Base-by-base conservation (phyloP, 2,329 filamentous ascomycete species). In the Colletotrichum sojae region DNA sequence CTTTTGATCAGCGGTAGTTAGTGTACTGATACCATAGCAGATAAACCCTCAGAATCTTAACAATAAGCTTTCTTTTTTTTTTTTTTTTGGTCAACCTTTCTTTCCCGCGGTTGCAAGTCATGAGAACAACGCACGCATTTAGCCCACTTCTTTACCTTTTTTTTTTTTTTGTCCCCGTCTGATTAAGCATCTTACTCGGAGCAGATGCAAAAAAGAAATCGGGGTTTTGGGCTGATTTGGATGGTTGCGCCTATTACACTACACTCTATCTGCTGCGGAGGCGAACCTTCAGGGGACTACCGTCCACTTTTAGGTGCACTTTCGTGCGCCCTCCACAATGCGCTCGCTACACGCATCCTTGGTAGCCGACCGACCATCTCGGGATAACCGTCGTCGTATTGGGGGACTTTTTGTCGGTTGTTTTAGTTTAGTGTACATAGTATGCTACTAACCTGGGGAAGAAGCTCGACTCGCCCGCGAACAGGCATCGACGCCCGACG, bases 151-250 rank as follows among this genome's bases (percentile, higher is more conserved):
- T 61, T 54, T 36, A 8, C 31, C 9, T 31, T 31, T 31, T 9
- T 3, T 10, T 31, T 36, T 36, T 9, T 36, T n/a, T 9, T 49
- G n/a, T 18, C 46, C 46, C 61, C 49, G 54, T 68, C 65, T 39
- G 65, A 65, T 65, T 59, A 68, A 65, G 61, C 54, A 65, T 59
- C 61, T 59, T 59, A 51, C 40, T 59, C 39, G 48, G 54, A 61
- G 65, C 65, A 54, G 61, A 58, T 18, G 46, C 36, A 52, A 27
- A 53, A 53, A 18, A 27, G 20, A 63, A 36, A 8, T 52, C 43
- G 59, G 43, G 52, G 15, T 39, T 49, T 39, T 49, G 39, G 39
- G 49, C 27, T 49, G 54, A 36, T 36, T 36, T 36, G 8, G 31
- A 65, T 27, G 45, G 54, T 25, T 25, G 22, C 2, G 22, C 22